phyloP scores from a whole-genome alignment of 495 filamentous ascomycete genomes.

The Penicillium dipodomyicola region DNA sequence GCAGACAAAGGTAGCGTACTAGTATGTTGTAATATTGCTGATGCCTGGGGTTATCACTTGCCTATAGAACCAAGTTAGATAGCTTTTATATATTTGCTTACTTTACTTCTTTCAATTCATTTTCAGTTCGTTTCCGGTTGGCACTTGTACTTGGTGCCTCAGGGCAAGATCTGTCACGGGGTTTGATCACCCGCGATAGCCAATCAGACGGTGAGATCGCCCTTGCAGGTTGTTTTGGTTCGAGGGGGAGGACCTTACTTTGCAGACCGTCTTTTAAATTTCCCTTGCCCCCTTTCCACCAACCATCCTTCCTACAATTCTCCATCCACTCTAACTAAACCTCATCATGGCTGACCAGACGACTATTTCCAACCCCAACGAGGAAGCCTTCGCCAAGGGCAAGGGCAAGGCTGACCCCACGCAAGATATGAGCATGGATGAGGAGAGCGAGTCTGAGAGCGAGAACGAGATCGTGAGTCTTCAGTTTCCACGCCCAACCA shows the following conservation, averaged over 20 bases:
- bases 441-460: constrained; percentile 65
- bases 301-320: constrained; percentile 8
- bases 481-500: not conserved
- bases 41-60: not conserved
- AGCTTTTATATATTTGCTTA: not conserved
- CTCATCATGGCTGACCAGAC: constrained; percentile 43
- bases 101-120: not conserved
- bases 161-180: constrained; percentile 25
- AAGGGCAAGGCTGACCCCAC: constrained; percentile 60
- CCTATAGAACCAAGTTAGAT: not conserved
- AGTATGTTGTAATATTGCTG: not conserved
- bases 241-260: constrained; percentile 24
- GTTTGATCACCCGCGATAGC: constrained; percentile 8
- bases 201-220: constrained; percentile 26
- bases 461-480: constrained; percentile 62
- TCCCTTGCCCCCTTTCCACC: constrained; percentile 9
- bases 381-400: constrained; percentile 44
- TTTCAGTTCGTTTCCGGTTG: not conserved
- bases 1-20: not conserved
- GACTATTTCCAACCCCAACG: constrained; percentile 34
- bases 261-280: constrained; percentile 31
- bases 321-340: constrained; percentile 8
- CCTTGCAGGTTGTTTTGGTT: constrained; percentile 35
- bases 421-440: constrained; percentile 62
- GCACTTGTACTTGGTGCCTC: constrained; percentile 5